Evolutionary conservation across 2,329 filamentous ascomycete species (phyloP), one percentile per base, ranked within the genome.

Genomic region (Alternaria triticina): DNA sequence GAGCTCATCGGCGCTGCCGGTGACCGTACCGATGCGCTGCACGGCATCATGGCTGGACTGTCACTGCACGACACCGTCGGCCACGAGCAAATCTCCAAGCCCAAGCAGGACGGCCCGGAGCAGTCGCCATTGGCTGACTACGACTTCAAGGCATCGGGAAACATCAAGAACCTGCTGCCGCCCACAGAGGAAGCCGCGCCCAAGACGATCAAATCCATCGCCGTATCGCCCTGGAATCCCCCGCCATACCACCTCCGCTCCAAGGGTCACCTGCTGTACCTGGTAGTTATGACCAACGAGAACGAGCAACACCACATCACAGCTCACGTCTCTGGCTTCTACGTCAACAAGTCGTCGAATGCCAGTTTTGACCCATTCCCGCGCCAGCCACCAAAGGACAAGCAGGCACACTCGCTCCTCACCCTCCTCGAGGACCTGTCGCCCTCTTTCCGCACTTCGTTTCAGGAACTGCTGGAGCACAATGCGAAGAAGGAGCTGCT

Each of bases 291-390:
- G 15, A 98, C 94, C 61, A 95, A 93, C 72, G 96, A 99, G 82
- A 94, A 94, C 67, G 96, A 99, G 82, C 93, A 97, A 80, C 90
- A 91, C 80, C 94, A 97, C 80, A 91, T 99, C 75, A 99, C 96
- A 10, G 89, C 93, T 13, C 93, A 97, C 74, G 91, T 97, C 54
- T 94, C 94, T 13, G 96, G 96, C 20, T 99, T 99, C 85, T 99
- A 91, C 80, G 91, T 98, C 75, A 99, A 97, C 86, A 97, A 94
- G 81, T 97, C 92, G 28, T 96, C 93, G 57, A 97, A 96, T 82
- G 88, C 88, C 82, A 97, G 96, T 82, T 99, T 99, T 74, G 96
- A 98, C 79, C 96, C 96, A 10, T 90, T 89, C 70, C 94, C 94
- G 7, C 89, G 91, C 67, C 86, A 89, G 36, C 86, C 90, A 15